These are phyloP conservation scores for Pyropia yezoensis DNA, from an alignment of 23 red algal species.

Conservation along the genomic window DNA sequence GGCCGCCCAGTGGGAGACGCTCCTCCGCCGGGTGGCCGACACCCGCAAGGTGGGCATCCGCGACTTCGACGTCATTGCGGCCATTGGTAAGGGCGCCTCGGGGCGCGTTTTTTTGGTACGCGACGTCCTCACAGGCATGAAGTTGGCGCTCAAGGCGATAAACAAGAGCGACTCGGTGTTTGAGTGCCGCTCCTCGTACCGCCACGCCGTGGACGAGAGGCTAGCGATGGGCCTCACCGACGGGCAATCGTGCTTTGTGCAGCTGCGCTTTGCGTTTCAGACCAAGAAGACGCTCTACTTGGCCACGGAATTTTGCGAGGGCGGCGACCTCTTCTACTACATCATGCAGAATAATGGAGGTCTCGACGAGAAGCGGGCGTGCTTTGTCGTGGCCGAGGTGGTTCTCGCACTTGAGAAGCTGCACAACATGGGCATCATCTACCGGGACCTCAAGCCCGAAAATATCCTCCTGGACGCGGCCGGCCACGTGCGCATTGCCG, in stretches of 20 bases:
- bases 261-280: conserved; percentile 85
- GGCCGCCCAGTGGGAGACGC: background rate
- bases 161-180: conserved; percentile 68
- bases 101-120: conserved; percentile 63
- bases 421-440: conserved; percentile 77
- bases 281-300: conserved; percentile 67
- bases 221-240: conserved; percentile 33
- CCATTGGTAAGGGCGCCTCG: conserved; percentile 67
- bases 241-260: conserved; percentile 72
- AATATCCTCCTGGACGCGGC: conserved; percentile 60
- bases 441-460: conserved; percentile 88
- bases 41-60: too few species aligned
- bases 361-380: conserved; percentile 47
- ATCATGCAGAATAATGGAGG: conserved; percentile 25
- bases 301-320: conserved; percentile 88
- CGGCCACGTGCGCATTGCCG: conserved; percentile 72
- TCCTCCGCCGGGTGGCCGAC: background rate
- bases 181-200: conserved; percentile 41
- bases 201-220: conserved; percentile 65
- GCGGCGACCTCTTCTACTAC: conserved; percentile 81
- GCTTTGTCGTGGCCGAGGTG: conserved; percentile 74
- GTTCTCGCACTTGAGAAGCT: conserved; percentile 66
- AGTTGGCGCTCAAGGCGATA: conserved; percentile 68
- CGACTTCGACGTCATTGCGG: conserved; percentile 36
- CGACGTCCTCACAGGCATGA: conserved; percentile 50